Percentiles rank a stretch among this genome's conserved stretches.
These are phyloP conservation scores for Phaeolepiota aurea DNA, from an alignment of 768 basidiomycete genomes.

Conservation along the genomic window DNA sequence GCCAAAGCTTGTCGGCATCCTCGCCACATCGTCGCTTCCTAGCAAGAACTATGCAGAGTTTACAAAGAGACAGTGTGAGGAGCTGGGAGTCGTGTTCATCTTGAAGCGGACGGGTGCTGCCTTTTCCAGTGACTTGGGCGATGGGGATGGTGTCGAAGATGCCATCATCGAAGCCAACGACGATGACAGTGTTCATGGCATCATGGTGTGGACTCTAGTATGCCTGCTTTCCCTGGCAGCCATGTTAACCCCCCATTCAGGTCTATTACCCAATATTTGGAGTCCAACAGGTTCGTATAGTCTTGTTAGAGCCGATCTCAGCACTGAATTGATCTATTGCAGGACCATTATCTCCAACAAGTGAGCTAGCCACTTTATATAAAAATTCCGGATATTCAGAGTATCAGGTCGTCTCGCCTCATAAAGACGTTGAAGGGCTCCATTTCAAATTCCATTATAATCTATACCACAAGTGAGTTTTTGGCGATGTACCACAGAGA, in stretches of 20 bases:
- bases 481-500: neutral
- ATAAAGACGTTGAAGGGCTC: constrained; percentile 96
- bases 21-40: constrained; percentile 76
- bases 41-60: constrained; percentile 85
- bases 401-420: constrained; percentile 78
- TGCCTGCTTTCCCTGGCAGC: neutral
- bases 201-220: constrained; percentile 65
- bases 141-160: constrained; percentile 91
- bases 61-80: constrained; percentile 84
- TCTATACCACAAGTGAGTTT: constrained; percentile 82
- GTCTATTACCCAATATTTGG: constrained; percentile 98
- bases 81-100: constrained; percentile 81
- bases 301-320: neutral
- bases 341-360: constrained; percentile 98
- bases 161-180: constrained; percentile 94
- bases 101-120: constrained; percentile 67
- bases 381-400: neutral
- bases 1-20: constrained; percentile 85
- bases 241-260: constrained; percentile 24
- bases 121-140: constrained; percentile 43
- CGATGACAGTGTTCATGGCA: constrained; percentile 77
- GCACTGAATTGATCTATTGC: constrained; percentile 4
- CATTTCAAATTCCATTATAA: constrained; percentile 95
- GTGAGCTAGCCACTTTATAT: constrained; percentile 20
- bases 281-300: constrained; percentile 60